Percentiles rank a stretch among this genome's conserved stretches.
These are phyloP conservation scores for Chrysoporthe cubensis DNA, from an alignment of 2,329 filamentous ascomycete species.

Conservation along the genomic window DNA sequence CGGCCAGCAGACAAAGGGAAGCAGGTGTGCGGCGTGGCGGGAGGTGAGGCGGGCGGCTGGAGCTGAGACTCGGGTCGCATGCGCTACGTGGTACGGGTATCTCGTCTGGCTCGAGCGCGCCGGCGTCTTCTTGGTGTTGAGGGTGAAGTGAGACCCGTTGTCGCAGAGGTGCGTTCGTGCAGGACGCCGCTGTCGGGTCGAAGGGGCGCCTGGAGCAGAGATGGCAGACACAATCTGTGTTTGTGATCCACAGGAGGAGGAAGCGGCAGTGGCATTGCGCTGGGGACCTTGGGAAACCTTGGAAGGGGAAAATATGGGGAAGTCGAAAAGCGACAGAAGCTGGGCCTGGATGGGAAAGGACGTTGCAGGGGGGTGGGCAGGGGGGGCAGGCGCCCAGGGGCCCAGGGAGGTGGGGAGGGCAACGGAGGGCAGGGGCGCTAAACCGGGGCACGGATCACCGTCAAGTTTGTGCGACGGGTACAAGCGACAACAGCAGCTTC, in stretches of 20 bases:
- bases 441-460: constrained; percentile 13
- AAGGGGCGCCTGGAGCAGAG: background rate
- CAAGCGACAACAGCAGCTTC: constrained; percentile 8
- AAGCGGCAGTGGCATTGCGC: constrained; percentile 20
- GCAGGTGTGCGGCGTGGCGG: constrained; percentile 9
- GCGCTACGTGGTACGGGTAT: constrained; percentile 2
- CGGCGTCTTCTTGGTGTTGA: constrained; percentile 13
- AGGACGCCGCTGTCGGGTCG: background rate
- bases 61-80: constrained; percentile 18
- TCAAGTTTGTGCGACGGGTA: constrained; percentile 10
- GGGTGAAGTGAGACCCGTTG: background rate
- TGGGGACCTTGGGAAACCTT: constrained; percentile 24
- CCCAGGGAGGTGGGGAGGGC: background rate
- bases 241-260: constrained; percentile 12
- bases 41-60: constrained; percentile 5
- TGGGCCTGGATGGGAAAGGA: constrained; percentile 19
- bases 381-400: constrained; percentile 2
- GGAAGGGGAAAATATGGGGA: constrained; percentile 29
- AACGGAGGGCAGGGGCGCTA: constrained; percentile 14
- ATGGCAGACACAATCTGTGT: constrained; percentile 6
- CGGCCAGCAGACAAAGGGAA: constrained; percentile 15
- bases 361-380: constrained; percentile 16
- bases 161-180: constrained; percentile 2
- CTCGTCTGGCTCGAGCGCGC: constrained; percentile 5
- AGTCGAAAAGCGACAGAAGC: constrained; percentile 19